Base-by-base conservation (phyloP, 2,329 filamentous ascomycete species). In the Aspergillus hortae region DNA sequence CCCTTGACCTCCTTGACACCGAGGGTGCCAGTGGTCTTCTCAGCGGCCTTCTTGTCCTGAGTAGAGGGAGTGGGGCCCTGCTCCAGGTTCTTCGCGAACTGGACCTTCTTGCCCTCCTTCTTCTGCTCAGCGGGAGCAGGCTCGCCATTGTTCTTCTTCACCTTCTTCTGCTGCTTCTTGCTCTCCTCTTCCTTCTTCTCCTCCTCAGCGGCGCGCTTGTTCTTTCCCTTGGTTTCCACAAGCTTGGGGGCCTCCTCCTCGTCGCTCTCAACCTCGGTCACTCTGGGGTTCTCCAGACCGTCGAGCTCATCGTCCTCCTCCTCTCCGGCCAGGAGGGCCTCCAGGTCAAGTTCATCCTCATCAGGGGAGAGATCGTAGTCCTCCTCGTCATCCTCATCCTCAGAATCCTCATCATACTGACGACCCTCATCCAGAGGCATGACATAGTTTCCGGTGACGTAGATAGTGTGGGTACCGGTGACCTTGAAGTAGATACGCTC, bases 11-110 rank as follows among this genome's bases (percentile, higher is more conserved):
- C 84, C 79, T 90, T 94, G 66, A 90, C 81, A 56, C 87, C 84
- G 45, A 86, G 77, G 33, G 82, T 74, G 49, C 79, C 79, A 66
- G 80, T 80, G 63, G 80, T 74, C 67, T 80, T 80, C 63, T 74
- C 67, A 38, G 67, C 65, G 17, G 68, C 57, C 67, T 78, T 72
- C 57, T 70, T 67, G 51, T 74, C 74, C 56, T 77, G 74, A 59
- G 82, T 77, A 52, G 89, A 86, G 60, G 86, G 85, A 41, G 91
- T 95, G 58, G 94, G 94, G 54, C 94, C 94, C 75, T 95, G 91
- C 80, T 97, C 94, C 57, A 99, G 90, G 75, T 97, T 92, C 83
- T 97, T 96, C 69, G 94, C 92, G 72, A 99, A 99, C 74, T 96
- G 90, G 56, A 99, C 94, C 81, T 96, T 97, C 85, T 96, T 96